Evolutionary conservation across 1,284 basidiomycete genomes (phyloP).

Genomic region (Ceratobasidium sp.): DNA sequence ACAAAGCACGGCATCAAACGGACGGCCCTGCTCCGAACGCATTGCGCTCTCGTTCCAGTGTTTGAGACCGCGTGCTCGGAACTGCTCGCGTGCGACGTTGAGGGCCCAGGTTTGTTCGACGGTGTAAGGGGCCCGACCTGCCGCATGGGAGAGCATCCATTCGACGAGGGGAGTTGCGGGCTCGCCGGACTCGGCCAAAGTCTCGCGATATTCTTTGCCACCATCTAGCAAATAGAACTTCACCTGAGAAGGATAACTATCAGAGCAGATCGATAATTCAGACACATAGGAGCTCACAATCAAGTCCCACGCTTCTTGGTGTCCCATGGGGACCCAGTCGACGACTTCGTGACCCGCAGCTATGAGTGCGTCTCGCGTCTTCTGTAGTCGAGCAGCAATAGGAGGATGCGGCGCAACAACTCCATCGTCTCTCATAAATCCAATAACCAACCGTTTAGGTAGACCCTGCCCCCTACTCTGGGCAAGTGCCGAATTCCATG

Average conservation of each 20-base stretch:
- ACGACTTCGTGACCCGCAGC: constrained; percentile 66
- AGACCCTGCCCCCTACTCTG: constrained; percentile 55
- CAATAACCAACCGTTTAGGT: constrained; percentile 62
- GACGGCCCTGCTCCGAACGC: constrained; percentile 61
- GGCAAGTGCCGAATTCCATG: constrained; percentile 60
- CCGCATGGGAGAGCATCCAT: constrained; percentile 62
- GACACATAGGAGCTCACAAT: constrained; percentile 56
- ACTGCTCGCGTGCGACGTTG: constrained; percentile 60
- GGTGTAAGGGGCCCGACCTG: constrained; percentile 55
- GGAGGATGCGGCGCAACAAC: constrained; percentile 67
- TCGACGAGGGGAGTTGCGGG: constrained; percentile 58
- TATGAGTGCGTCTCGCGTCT: constrained; percentile 54
- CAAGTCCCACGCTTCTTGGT: constrained; percentile 62
- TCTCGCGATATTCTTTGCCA: constrained; percentile 60
- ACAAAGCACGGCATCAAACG: constrained; percentile 65
- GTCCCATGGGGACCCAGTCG: constrained; percentile 61
- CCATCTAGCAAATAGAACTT: constrained; percentile 64
- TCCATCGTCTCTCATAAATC: constrained; percentile 66
- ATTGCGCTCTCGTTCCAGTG: constrained; percentile 65
- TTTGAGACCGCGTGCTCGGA: constrained; percentile 58
- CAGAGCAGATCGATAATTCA: constrained; percentile 10
- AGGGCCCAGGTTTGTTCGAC: constrained; percentile 59
- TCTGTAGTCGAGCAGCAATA: constrained; percentile 59
- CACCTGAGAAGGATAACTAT: constrained; percentile 51
- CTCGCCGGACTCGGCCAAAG: constrained; percentile 56